Evolutionary conservation across 1,139 yeast genomes (phyloP).

Genomic region (Lodderomyces beijingensis): DNA sequence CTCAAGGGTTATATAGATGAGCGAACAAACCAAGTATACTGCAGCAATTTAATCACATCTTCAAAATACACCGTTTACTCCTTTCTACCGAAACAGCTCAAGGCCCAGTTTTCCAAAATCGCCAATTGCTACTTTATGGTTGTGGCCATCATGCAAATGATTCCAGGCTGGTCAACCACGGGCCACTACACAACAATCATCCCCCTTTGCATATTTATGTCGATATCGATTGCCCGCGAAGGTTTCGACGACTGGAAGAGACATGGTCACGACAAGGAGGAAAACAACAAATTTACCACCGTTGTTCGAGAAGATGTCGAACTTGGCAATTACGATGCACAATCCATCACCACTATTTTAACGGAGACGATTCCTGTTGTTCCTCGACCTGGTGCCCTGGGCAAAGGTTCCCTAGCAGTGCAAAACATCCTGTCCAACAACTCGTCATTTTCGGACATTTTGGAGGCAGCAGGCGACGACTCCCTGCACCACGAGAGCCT

Average conservation of each 20-base stretch:
- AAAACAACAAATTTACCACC: constrained; percentile 59
- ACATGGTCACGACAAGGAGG: constrained; percentile 80
- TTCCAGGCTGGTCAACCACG: constrained; percentile 96
- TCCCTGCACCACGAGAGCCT: constrained; percentile 3
- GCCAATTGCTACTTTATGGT: constrained; percentile 85
- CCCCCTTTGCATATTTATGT: constrained; percentile 79
- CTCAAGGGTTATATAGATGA: constrained; percentile 53
- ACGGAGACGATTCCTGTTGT: constrained; percentile 30
- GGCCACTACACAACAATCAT: constrained; percentile 94
- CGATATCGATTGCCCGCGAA: constrained; percentile 89
- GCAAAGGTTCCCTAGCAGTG: constrained; percentile 2
- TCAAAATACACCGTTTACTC: constrained; percentile 80
- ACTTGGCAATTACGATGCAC: constrained; percentile 29
- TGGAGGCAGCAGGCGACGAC: too few relatives aligned
- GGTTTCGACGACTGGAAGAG: constrained; percentile 91
- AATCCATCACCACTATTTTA: constrained; percentile 33
- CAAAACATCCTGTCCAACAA: constrained; percentile 5
- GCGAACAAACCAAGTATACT: constrained; percentile 59
- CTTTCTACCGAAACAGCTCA: constrained; percentile 82
- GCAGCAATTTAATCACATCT: constrained; percentile 71
- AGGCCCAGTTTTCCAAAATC: constrained; percentile 86
- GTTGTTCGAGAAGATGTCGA: constrained; percentile 35
- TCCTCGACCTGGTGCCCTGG: background rate
- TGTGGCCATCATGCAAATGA: constrained; percentile 90
- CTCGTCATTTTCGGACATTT: constrained; percentile 14